A percentile compares a stretch with the other conserved stretches of the same genome.
Conservation (phyloP, 179 eudicot genomes). For the Heliamphora pulchella region DNA sequence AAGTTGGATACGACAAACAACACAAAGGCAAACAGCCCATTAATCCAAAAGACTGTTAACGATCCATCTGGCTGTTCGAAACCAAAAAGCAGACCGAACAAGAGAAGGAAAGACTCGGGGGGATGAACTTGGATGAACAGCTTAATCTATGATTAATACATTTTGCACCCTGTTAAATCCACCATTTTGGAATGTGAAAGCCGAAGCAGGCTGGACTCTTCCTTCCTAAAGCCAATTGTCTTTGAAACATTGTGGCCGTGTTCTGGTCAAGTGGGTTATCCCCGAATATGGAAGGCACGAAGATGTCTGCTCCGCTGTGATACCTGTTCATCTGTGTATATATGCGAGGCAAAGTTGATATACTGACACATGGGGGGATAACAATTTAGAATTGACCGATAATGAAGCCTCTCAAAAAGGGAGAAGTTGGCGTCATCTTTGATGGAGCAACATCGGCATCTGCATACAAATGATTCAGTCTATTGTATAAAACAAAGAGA, state of each 20-base stretch:
- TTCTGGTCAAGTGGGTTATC: conserved; percentile 4
- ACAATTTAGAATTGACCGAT: conserved; percentile 4
- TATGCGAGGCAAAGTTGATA: conserved; percentile 14
- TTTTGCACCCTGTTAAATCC: not conserved
- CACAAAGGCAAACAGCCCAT: conserved; percentile 23
- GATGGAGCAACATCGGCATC: conserved; percentile 12
- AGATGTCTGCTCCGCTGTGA: not conserved
- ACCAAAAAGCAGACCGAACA: conserved; percentile 26
- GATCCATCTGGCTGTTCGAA: conserved; percentile 24
- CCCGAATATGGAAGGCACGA: not conserved
- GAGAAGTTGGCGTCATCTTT: conserved; percentile 13
- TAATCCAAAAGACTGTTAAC: conserved; percentile 19
- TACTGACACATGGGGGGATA: conserved; percentile 7
- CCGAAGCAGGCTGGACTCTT: conserved; percentile 3
- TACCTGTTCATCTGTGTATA: conserved; percentile 12
- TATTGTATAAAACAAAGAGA: conserved; percentile 11
- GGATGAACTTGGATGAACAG: conserved; percentile 5
- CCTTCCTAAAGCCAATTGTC: conserved; percentile 3
- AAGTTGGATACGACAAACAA: conserved; percentile 11
- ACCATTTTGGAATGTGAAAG: conserved; percentile 13
- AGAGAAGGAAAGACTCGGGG: conserved; percentile 26
- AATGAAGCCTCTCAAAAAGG: conserved; percentile 14
- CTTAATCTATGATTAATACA: not conserved
- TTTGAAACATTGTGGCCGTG: not conserved
- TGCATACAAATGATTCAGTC: not conserved